Conservation (phyloP, 306 rosid genomes). For the Astragalus membranaceus region DNA sequence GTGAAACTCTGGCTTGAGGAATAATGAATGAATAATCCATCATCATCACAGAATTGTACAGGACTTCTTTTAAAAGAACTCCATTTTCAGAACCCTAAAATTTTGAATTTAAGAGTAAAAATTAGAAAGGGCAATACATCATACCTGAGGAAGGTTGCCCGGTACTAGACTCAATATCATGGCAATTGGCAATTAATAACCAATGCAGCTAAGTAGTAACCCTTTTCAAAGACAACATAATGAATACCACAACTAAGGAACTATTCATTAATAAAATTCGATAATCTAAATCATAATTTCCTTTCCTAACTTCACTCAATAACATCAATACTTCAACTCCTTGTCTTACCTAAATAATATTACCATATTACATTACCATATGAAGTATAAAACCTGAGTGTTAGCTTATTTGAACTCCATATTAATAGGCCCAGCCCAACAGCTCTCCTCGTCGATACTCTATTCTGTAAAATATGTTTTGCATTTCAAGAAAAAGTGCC, state of each 20-base stretch:
- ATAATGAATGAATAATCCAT: slow-evolving; percentile 46
- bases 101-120: slow-evolving; percentile 5
- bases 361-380: background rate
- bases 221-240: slow-evolving; percentile 8
- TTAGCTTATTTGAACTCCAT: background rate
- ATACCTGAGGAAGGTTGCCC: slow-evolving; percentile 2
- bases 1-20: slow-evolving; percentile 32
- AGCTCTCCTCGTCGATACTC: background rate
- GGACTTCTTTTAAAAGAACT: slow-evolving; percentile 44
- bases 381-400: background rate
- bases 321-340: background rate
- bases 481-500: background rate
- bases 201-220: slow-evolving; percentile 18
- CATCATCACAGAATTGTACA: slow-evolving; percentile 44
- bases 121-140: background rate
- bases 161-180: slow-evolving; percentile 3
- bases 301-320: slow-evolving; percentile 13
- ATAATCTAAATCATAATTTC: slow-evolving; percentile 4
- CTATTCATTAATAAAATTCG: slow-evolving; percentile 11
- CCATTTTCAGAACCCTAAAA: slow-evolving; percentile 48
- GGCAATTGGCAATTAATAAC: background rate
- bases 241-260: slow-evolving; percentile 9
- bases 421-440: background rate
- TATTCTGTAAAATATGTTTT: background rate
- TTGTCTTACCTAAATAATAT: background rate